These are phyloP conservation scores for Westerdykella ornata DNA, from an alignment of 2,329 filamentous ascomycete species.

Conservation along the genomic window DNA sequence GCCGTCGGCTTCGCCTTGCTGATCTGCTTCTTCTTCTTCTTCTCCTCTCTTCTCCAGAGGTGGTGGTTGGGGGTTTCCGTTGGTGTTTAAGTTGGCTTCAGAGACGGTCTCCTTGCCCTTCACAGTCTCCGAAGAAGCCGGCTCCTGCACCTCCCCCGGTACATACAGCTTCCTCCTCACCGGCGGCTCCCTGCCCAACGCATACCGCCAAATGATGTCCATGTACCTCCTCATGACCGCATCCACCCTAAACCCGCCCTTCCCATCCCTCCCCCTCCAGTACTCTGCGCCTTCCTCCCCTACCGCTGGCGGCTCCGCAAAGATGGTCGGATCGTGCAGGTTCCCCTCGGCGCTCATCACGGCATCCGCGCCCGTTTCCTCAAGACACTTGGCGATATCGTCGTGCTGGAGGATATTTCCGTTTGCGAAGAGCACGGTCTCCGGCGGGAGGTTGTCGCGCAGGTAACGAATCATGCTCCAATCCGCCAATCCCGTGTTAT, in stretches of 20 bases:
- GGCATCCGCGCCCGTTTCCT: constrained; percentile 79
- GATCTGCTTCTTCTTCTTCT: constrained; percentile 3
- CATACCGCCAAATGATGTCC: constrained; percentile 79
- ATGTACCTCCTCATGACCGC: constrained; percentile 81
- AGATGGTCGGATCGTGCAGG: constrained; percentile 83
- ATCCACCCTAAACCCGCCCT: constrained; percentile 82
- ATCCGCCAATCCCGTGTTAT: constrained; percentile 87
- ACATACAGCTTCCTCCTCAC: constrained; percentile 66
- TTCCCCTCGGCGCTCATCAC: constrained; percentile 97
- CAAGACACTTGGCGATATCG: constrained; percentile 71
- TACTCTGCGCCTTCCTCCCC: constrained; percentile 68
- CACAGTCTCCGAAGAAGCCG: neutral
- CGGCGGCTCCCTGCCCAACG: constrained; percentile 60
- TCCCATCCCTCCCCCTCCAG: constrained; percentile 73
- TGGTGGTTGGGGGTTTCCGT: constrained; percentile 23
- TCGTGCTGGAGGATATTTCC: constrained; percentile 80
- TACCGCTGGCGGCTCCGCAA: constrained; percentile 58
- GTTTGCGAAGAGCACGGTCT: constrained; percentile 94
- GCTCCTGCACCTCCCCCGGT: constrained; percentile 33
- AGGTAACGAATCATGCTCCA: constrained; percentile 81
- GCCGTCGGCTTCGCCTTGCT: constrained; percentile 17
- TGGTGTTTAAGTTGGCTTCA: constrained; percentile 15
- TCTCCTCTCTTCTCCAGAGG: neutral
- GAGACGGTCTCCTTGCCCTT: neutral
- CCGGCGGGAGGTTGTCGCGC: constrained; percentile 71